Evolutionary conservation across 1,139 yeast genomes (phyloP).

Genomic region (Scheffersomyces lignicola): DNA sequence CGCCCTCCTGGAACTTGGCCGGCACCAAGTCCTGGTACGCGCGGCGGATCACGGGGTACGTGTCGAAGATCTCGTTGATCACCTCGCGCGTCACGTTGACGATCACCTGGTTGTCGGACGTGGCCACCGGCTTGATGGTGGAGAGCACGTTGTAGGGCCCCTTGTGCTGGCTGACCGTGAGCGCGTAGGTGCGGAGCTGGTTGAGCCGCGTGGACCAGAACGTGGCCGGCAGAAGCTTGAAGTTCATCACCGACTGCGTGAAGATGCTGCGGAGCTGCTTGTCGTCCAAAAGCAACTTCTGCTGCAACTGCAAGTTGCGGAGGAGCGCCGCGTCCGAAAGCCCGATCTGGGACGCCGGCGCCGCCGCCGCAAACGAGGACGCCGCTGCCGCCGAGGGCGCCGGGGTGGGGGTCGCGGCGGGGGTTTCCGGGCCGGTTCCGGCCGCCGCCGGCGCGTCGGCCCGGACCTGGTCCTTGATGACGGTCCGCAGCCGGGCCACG

Average conservation of each 20-base stretch:
- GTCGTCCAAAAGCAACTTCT: conserved; percentile 69
- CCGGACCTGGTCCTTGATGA: conserved; percentile 29
- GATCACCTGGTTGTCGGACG: conserved; percentile 86
- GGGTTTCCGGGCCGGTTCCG: conserved; percentile 15
- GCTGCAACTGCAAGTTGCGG: conserved; percentile 75
- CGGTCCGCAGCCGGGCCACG: conserved; percentile 65
- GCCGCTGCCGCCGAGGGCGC: conserved; percentile 8
- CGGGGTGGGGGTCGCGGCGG: conserved; percentile 19
- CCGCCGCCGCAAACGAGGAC: conserved; percentile 11
- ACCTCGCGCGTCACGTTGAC: conserved; percentile 90
- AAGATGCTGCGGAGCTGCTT: conserved; percentile 71
- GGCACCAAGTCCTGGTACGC: conserved; percentile 94
- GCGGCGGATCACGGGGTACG: conserved; percentile 87
- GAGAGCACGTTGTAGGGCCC: conserved; percentile 95
- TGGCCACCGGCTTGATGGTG: conserved; percentile 89
- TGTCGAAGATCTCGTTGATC: conserved; percentile 85
- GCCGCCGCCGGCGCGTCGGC: conserved; percentile 24
- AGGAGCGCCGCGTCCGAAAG: conserved; percentile 47
- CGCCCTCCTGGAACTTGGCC: conserved; percentile 73
- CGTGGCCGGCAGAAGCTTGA: conserved; percentile 73
- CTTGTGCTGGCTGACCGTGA: conserved; percentile 76
- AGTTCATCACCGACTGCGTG: conserved; percentile 83
- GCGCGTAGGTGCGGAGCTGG: conserved; percentile 79
- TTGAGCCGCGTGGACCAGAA: conserved; percentile 90
- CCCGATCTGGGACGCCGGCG: conserved; percentile 18